Conservation (phyloP, 2,329 filamentous ascomycete species). For the Chaetoscypha palmicola region DNA sequence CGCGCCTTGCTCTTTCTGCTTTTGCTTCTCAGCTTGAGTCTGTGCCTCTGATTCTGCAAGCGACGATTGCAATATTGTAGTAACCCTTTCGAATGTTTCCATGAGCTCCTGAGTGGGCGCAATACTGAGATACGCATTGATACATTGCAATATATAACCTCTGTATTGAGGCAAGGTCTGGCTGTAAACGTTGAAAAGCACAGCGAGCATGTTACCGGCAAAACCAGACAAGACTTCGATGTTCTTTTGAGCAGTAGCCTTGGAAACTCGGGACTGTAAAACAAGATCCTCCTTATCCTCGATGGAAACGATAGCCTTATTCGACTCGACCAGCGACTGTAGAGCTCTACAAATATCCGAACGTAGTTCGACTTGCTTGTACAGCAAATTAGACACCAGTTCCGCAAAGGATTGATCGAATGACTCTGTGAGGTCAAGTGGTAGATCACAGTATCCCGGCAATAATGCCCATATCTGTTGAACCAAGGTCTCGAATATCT, state of each 20-base stretch:
- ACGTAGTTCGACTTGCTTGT: conserved; percentile 82
- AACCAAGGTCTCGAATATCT: conserved; percentile 95
- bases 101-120: conserved; percentile 71
- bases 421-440: conserved; percentile 65
- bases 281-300: conserved; percentile 62
- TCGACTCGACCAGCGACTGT: conserved; percentile 84
- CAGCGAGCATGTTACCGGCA: conserved; percentile 82
- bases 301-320: conserved; percentile 69
- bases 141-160: conserved; percentile 84
- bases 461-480: conserved; percentile 92
- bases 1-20: conserved; percentile 48
- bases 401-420: conserved; percentile 90
- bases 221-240: conserved; percentile 72
- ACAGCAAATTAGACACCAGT: conserved; percentile 82
- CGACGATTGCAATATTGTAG: conserved; percentile 70
- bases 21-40: conserved; percentile 57
- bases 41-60: conserved; percentile 53
- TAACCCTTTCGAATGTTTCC: conserved; percentile 83
- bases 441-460: conserved; percentile 90
- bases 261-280: conserved; percentile 71
- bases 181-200: conserved; percentile 98
- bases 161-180: conserved; percentile 90
- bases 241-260: conserved; percentile 68
- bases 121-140: conserved; percentile 91
- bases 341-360: conserved; percentile 81